Base-by-base conservation (phyloP, 352 stramenopile species). In the Blastocystis sp. region DNA sequence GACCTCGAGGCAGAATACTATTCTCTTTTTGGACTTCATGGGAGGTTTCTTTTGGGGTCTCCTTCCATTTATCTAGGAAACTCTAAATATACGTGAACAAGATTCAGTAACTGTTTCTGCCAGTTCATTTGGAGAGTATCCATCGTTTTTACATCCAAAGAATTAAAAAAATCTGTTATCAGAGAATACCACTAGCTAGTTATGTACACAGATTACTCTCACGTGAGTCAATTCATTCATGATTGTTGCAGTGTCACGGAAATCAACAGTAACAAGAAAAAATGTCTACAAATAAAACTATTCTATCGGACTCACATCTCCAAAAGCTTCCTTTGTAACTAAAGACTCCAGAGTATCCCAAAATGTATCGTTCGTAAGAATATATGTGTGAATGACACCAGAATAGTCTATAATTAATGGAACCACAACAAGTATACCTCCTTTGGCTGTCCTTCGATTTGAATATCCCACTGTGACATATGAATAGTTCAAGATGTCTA, bases 401-500 rank as follows among this genome's bases (percentile, higher is more conserved):
- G 62, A 33, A 64, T 59, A 81, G 33, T 81, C 70, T 81, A 60
- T 42, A 62, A 24, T 27, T 27, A 48, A 64, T n/a, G 35, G 9
- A 60, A 19, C 3, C 15, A n/a, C 13, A 44, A 64, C 42, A 40
- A 33, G 7, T 1, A 7, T 3, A 81, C 70, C 70, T 40, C 70
- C 70, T 24, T 51, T 81, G 11, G n/a, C 42, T 44, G 33, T 60
- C 44, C 70, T 60, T 27, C 44, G 37, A 81, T 81, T 81, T 64
- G 53, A 30, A 60, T 81, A 81, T 33, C 70, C 70, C 5, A 81
- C 70, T 27, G 33, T 81, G 37, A 54, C 51, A 24, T 81, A 81
- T 24, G 70, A 64, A 40, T 81, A 81, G 70, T 81, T 81, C 1
- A 81, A 62, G 0, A 81, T 60, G 40, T 81, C 70, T 24, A 64